Evolutionary conservation across 352 stramenopile genomes (phyloP), one percentile per base, ranked within the genome.

Genomic region (Phytophthora hybrid): DNA sequence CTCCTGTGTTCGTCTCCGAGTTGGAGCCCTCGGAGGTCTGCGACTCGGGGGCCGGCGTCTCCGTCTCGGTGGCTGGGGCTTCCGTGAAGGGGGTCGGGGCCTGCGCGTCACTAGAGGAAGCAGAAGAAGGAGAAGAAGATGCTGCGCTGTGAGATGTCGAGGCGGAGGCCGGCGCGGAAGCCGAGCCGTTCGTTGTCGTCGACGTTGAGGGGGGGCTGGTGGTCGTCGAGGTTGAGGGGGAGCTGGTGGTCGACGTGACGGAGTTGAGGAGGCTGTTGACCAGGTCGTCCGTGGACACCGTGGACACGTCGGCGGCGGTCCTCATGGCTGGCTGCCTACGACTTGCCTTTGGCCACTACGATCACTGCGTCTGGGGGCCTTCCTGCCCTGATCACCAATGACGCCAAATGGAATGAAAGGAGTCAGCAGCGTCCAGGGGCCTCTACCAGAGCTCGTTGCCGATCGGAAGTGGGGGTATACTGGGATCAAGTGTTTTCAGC

Each of bases 211-310:
- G 56, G 26, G 23, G 54, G 47, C 59, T 39, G 32, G 61, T 26
- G 10, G 60, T 49, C 0, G 71, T 51, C 8, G 58, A 52, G 16
- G 65, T 39, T 6, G 70, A 73, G n/a, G 65, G 53, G 9, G 71
- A 66, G 10, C 41, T 54, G 18, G 41, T 51, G 44, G 44, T 21
- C 6, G 74, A 64, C 37, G 65, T 73, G 67, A 83, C 77, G 19
- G 76, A 83, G 52, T 78, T 71, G 11, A 85, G 73, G 21, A 85
- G 70, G 63, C 68, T 85, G 44, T 82, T 76, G 32, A 85, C 76
- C 46, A 85, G 54, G 31, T 85, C 79, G 56, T 80, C 79, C 31
- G 79, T 81, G 16, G 79, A 78, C 54, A 85, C 69, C 19, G 70
- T 37, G 32, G 32, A 9, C 32, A 37, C 32, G 9, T 41, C 66